phyloP scores from a whole-genome alignment of 345 rosid genomes.

The Euphorbia pulcherrima region DNA sequence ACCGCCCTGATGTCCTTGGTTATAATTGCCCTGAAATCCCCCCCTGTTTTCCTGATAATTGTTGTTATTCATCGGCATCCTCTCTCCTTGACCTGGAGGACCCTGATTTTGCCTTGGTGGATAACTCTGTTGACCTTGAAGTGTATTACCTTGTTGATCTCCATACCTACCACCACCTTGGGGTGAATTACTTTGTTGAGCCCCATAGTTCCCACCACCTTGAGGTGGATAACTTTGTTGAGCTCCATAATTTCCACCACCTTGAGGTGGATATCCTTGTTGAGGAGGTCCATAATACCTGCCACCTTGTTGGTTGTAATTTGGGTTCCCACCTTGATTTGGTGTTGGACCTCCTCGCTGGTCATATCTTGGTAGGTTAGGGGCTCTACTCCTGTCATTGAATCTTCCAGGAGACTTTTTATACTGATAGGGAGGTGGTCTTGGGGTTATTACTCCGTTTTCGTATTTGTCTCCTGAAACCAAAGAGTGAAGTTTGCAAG shows the following conservation, averaged over 20 bases:
- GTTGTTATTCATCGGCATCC: constrained; percentile 38
- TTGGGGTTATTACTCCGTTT: constrained; percentile 70
- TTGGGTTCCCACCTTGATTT: constrained; percentile 28
- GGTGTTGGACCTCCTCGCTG: constrained; percentile 19
- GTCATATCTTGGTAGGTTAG: constrained; percentile 37
- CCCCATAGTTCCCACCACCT: constrained; percentile 38
- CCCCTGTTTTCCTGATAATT: constrained; percentile 31
- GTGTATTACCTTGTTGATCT: no score
- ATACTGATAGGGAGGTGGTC: constrained; percentile 71
- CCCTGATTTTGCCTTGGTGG: constrained; percentile 30
- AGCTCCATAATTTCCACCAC: constrained; percentile 36
- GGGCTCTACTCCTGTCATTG: constrained; percentile 39
- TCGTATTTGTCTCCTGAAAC: constrained; percentile 78
- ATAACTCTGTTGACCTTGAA: constrained; percentile 47
- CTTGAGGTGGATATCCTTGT: constrained; percentile 29
- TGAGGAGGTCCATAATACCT: no score
- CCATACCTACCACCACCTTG: no score
- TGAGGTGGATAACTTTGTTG: constrained; percentile 18
- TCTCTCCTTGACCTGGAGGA: constrained; percentile 36
- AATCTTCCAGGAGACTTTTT: constrained; percentile 38
- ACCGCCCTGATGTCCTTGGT: constrained; percentile 41
- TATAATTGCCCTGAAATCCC: constrained; percentile 22
- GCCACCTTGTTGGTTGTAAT: constrained; percentile 40
- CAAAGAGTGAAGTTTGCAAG: background rate
- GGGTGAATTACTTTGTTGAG: constrained; percentile 42